phyloP scores from a whole-genome alignment of 2,329 filamentous ascomycete species.

The Ophiostoma quercus region DNA sequence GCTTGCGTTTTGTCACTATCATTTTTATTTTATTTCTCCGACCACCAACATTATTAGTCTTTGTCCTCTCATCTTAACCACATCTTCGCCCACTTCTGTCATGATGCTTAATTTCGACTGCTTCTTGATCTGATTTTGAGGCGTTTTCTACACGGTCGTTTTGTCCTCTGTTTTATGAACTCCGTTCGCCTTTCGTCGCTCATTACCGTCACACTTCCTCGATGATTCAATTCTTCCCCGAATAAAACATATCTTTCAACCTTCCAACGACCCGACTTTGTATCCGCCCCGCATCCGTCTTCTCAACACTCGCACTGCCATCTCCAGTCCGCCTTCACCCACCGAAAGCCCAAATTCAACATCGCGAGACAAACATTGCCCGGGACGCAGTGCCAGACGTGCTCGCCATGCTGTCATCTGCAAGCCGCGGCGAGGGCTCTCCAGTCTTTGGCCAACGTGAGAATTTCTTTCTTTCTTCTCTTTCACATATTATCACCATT shows the following conservation, averaged over 20 bases:
- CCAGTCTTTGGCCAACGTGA: not conserved
- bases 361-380: not conserved
- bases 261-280: not conserved
- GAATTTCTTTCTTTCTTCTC: not conserved
- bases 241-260: not conserved
- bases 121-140: not conserved
- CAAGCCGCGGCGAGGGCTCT: not conserved
- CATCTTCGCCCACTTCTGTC: not conserved
- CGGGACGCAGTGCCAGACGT: not conserved
- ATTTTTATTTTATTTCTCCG: not conserved
- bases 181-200: not conserved
- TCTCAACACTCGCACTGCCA: not conserved
- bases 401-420: constrained; percentile 2
- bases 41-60: not conserved
- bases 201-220: not conserved
- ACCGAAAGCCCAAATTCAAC: not conserved
- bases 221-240: not conserved
- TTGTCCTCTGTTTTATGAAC: not conserved
- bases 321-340: not conserved
- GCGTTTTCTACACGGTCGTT: not conserved
- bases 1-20: not conserved
- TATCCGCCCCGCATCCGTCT: not conserved
- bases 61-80: not conserved
- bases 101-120: not conserved
- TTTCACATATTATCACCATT: no score